Conservation (phyloP, 305 asterid genomes). For the Solanum hybrid region DNA sequence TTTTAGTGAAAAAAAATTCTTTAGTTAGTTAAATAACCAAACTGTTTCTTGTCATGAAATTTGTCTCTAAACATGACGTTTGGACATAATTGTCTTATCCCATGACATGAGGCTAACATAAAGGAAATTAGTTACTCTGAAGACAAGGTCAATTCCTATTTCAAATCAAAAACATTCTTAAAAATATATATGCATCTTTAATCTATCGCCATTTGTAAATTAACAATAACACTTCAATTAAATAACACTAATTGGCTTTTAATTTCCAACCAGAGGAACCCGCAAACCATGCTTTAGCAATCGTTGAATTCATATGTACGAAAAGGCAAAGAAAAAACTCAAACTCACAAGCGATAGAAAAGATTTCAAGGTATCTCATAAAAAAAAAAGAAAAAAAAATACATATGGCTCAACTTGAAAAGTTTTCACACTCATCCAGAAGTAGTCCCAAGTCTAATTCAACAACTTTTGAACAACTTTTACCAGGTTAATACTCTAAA, state of each 20-base stretch:
- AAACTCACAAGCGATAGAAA: background rate
- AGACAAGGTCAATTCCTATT: background rate
- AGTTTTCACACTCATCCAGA: constrained; percentile 26
- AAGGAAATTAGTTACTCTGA: background rate
- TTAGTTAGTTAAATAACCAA: background rate
- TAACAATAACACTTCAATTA: background rate
- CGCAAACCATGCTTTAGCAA: constrained; percentile 25
- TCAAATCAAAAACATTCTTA: background rate
- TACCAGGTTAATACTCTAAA: constrained; percentile 34
- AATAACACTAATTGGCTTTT: background rate
- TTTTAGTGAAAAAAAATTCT: background rate
- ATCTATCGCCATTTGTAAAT: background rate
- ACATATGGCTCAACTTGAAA: constrained; percentile 54
- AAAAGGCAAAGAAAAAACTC: background rate
- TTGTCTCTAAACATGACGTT: background rate
- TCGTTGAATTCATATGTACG: constrained; percentile 4
- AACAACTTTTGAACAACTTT: constrained; percentile 56
- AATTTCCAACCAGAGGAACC: constrained; percentile 8
- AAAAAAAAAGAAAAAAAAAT: background rate
- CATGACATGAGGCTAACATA: constrained; percentile 1
- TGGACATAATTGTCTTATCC: background rate
- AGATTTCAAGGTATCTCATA: background rate
- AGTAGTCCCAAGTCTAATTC: constrained; percentile 24
- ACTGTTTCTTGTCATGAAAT: background rate
- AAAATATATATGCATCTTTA: background rate